Evolutionary conservation across 139 green algal species (phyloP).

Genomic region (Haematococcus lacustris): DNA sequence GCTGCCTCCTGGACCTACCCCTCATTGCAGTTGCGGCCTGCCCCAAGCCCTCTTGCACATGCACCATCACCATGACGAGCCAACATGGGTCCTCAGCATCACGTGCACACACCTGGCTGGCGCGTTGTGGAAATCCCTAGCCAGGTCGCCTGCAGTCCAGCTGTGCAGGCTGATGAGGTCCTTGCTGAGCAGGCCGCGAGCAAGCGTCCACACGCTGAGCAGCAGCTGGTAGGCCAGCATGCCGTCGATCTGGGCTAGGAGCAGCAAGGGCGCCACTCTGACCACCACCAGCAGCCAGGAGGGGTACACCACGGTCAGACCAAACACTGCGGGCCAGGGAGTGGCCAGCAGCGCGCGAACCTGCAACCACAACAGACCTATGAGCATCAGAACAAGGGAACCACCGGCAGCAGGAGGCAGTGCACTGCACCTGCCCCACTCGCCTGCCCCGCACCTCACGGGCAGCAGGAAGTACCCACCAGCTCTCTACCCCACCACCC

Average conservation of each 20-base stretch:
- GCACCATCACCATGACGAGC: too few relatives aligned
- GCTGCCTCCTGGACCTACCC: too few relatives aligned
- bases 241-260: conserved; percentile 1
- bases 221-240: conserved; percentile 4
- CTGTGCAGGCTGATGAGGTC: not conserved
- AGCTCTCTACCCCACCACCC: too few relatives aligned
- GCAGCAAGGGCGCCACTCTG: not conserved
- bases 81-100: too few relatives aligned
- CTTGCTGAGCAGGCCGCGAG: not conserved
- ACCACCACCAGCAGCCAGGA: conserved; percentile 4
- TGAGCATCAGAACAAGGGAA: too few relatives aligned
- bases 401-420: too few relatives aligned
- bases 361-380: not conserved
- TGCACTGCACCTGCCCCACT: too few relatives aligned
- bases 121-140: not conserved
- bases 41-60: too few relatives aligned
- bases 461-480: too few relatives aligned
- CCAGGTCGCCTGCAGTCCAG: not conserved
- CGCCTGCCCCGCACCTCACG: too few relatives aligned
- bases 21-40: too few relatives aligned
- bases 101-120: not conserved
- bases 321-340: not conserved
- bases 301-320: not conserved
- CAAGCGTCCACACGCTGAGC: not conserved
- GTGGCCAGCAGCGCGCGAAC: not conserved